Percentiles rank a stretch among this genome's conserved stretches.
Evolutionary conservation across 345 rosid genomes (phyloP).

Genomic region (Populus pruinosa): DNA sequence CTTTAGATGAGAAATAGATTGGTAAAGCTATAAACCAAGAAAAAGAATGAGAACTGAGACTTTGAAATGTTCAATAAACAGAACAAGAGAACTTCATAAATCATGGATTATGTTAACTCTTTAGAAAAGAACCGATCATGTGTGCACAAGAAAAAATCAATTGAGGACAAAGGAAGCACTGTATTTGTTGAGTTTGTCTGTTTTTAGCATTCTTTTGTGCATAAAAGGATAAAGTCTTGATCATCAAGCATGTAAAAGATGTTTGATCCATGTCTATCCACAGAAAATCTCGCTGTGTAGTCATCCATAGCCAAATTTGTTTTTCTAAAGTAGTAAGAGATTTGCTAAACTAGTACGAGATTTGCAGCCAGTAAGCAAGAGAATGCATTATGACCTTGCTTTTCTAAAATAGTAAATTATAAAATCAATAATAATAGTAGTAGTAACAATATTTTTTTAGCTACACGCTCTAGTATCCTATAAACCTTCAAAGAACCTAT

Average conservation of each 20-base stretch:
- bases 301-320: constrained; percentile 59
- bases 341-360: too few relatives aligned
- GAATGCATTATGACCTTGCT: background rate
- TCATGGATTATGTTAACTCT: background rate
- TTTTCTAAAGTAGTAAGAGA: too few relatives aligned
- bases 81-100: background rate
- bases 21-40: background rate
- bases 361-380: background rate
- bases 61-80: background rate
- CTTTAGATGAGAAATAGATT: background rate
- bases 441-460: too few relatives aligned
- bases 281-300: constrained; percentile 54
- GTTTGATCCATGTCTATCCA: constrained; percentile 87
- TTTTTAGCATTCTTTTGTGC: background rate
- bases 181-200: background rate
- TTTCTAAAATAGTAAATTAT: background rate
- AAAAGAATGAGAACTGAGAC: background rate
- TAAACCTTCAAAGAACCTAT: too few relatives aligned
- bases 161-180: background rate
- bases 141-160: background rate
- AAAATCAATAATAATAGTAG: background rate
- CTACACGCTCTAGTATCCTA: too few relatives aligned
- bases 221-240: background rate
- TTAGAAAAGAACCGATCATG: background rate
- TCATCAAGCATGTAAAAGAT: constrained; percentile 16